These are phyloP conservation scores for Panicum miliaceum DNA, from an alignment of 176 grass and related monocot genomes.

Conservation along the genomic window DNA sequence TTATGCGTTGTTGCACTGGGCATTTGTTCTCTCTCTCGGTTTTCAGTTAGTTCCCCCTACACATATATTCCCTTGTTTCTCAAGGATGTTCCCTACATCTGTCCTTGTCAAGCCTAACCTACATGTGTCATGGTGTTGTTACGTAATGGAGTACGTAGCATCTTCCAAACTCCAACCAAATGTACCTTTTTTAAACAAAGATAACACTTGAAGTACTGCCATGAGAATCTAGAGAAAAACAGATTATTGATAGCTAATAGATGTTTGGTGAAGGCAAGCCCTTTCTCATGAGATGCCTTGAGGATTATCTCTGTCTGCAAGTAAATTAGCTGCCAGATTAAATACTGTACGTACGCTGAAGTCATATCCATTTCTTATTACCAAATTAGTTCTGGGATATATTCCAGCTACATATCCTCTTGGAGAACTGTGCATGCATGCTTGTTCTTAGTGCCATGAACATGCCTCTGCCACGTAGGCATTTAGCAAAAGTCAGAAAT, in stretches of 20 bases:
- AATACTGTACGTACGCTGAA: background rate
- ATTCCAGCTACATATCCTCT: background rate
- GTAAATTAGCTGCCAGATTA: slow-evolving; percentile 25
- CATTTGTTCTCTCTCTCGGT: slow-evolving; percentile 39
- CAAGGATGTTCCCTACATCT: slow-evolving; percentile 1
- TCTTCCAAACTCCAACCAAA: slow-evolving; percentile 39
- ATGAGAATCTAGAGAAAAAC: slow-evolving; percentile 37
- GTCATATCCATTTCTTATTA: slow-evolving; percentile 28
- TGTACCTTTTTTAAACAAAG: slow-evolving; percentile 16
- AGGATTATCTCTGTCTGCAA: background rate
- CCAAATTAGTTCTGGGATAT: slow-evolving; percentile 3
- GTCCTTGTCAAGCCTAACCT: slow-evolving; percentile 21
- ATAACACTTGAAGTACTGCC: slow-evolving; percentile 10
- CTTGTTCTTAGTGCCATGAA: slow-evolving; percentile 23
- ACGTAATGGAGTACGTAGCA: slow-evolving; percentile 38
- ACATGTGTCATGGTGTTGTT: slow-evolving; percentile 21
- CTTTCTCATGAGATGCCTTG: slow-evolving; percentile 25
- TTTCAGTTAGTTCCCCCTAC: slow-evolving; percentile 21
- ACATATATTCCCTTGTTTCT: slow-evolving; percentile 8
- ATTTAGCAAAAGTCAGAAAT: slow-evolving; percentile 28
- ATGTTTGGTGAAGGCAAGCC: slow-evolving; percentile 32
- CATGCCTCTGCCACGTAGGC: slow-evolving; percentile 38
- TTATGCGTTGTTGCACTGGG: slow-evolving; percentile 38
- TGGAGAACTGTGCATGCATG: background rate
- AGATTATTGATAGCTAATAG: background rate